Evolutionary conservation across 2,329 filamentous ascomycete genomes (phyloP).

Genomic region (Botrytis hyacinthi): DNA sequence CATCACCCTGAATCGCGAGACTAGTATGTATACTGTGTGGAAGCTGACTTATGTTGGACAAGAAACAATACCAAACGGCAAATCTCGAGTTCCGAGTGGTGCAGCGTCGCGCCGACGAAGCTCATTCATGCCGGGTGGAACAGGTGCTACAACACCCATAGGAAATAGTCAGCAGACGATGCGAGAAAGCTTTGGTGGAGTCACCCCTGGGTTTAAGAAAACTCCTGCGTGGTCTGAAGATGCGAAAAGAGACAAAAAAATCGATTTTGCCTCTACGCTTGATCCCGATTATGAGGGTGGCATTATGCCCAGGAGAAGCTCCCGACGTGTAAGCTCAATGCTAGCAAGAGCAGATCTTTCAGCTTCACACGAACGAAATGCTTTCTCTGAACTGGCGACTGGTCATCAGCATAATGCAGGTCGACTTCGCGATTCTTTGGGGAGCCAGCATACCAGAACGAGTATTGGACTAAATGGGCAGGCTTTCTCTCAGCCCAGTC

Average conservation of each 20-base stretch:
- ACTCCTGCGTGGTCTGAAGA: conserved; percentile 28
- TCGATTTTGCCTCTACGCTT: conserved; percentile 68
- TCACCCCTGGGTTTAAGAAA: conserved; percentile 26
- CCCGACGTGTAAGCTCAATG: conserved; percentile 84
- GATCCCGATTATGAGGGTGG: conserved; percentile 62
- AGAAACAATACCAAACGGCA: conserved; percentile 49
- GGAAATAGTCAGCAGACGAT: conserved; percentile 57
- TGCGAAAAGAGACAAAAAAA: conserved; percentile 36
- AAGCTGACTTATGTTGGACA: conserved; percentile 73
- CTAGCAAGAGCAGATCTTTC: conserved; percentile 84
- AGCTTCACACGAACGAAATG: conserved; percentile 74
- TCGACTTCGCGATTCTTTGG: conserved; percentile 65
- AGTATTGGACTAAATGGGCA: conserved; percentile 46
- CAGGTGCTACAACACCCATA: conserved; percentile 74
- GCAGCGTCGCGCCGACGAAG: conserved; percentile 52
- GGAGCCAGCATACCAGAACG: conserved; percentile 60
- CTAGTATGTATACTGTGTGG: conserved; percentile 81
- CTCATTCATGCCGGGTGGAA: conserved; percentile 66
- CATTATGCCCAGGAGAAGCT: conserved; percentile 57
- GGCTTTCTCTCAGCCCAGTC: conserved; percentile 30
- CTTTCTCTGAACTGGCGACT: conserved; percentile 69
- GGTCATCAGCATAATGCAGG: conserved; percentile 43
- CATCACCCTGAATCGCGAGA: conserved; percentile 76
- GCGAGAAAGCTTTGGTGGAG: conserved; percentile 71
- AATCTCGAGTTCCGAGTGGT: conserved; percentile 32